Evolutionary conservation across 495 filamentous ascomycete species (phyloP), one percentile per base, ranked within the genome.

Genomic region (Aspergillus saccharolyticus): DNA sequence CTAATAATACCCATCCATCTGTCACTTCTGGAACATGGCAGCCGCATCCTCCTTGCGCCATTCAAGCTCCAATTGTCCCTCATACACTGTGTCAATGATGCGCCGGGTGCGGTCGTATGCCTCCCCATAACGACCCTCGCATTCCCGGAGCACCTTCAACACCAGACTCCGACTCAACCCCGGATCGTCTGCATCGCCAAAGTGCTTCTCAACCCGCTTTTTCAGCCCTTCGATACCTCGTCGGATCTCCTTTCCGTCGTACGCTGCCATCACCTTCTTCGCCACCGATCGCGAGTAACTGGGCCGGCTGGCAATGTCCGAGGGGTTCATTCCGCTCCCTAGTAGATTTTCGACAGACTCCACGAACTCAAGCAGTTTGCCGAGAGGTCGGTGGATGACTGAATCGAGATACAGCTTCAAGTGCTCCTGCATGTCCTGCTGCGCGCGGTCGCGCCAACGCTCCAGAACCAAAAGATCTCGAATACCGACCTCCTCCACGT

Each of bases 171-270:
- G 78, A 62, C 82, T 86, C 43, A 89, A 68, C n/a, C 73, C 76
- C 33, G 80, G 81, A 60, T 93, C 89, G 60, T 92, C 90, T 4
- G 85, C 89, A 44, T 94, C 90, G 20, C 88, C 90, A 72, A 97
- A 97, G 70, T 97, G 93, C 71, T 97, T 97, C 71, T 97, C 91
- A 4, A 97, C 89, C 25, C 93, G 80, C 73, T 94, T 95, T 68
- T 85, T 84, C 25, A 97, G 77, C 58, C 88, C 81, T 57, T 96
- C 91, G 54, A 96, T 85, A 6, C 93, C 93, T 56, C 88, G 87
- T 42, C 85, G 79, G 43, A 97, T 78, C 69, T 96, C 92, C 71
- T 89, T 89, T 16, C 74, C 75, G 63, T 97, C 93, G 63, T 96
- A 88, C 16, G 79, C 75, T 8, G 86, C 79, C 19, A 97, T 77